Base-by-base conservation (phyloP, 2,329 filamentous ascomycete genomes). In the Aspergillus sp. region DNA sequence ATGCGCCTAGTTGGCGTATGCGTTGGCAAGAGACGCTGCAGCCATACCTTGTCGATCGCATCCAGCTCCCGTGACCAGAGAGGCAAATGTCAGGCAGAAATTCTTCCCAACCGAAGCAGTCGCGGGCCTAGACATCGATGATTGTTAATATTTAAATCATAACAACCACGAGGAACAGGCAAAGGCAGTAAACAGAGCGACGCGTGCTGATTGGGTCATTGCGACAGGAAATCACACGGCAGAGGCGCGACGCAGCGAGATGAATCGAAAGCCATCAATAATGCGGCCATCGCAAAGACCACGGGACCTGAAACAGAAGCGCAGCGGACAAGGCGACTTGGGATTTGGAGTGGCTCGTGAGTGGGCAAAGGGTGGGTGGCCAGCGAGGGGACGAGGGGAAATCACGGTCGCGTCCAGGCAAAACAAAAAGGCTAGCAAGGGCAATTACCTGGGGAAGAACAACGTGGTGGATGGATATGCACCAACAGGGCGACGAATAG, bases 11-110 rank as follows among this genome's bases (percentile, higher is more conserved):
- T 47, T 45, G 42, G 46, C 53, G 57, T 57, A 59, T 60, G 57
- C 55, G 57, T 57, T 60, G 57, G 57, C 57, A 60, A 49, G 44
- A 37, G 41, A 44, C 45, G 42, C 45, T 57, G 52, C 53, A 57
- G 48, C 44, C 19, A 50, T 60, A 60, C 57, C 53, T 57, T 45
- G 48, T 49, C 45, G 49, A 58, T 58, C 48, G 48, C 39, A 49
- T 40, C 45, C 46, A 45, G 47, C 39, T 48, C n/a, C 43, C 45
- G 32, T 36, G 41, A 33, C 39, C 38, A 42, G 37, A 29, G 34
- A 29, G 28, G 36, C 35, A 31, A 36, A 17, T 28, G 24, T 13
- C 24, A 34, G n/a, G 25, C 15, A 39, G 29, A 15, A 28, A 27
- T 32, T n/a, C 19, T 12, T 25, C 32, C 14, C 25, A 33, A 26